Evolutionary conservation across 2,329 filamentous ascomycete species (phyloP).

Genomic region (Claviceps africana): DNA sequence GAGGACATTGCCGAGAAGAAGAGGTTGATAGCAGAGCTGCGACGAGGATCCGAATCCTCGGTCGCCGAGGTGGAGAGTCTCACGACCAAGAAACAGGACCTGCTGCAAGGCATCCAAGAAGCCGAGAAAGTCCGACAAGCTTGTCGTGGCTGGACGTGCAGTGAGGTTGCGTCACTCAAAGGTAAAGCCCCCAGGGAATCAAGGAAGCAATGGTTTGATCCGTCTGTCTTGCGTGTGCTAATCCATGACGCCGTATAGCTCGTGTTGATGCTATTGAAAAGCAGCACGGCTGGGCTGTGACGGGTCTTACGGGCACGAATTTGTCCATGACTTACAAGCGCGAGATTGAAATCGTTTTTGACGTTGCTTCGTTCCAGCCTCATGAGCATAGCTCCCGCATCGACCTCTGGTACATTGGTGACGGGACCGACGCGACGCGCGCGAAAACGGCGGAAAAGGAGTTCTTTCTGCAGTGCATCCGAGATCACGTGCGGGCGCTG

Average conservation of each 20-base stretch:
- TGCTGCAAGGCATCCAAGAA: slow-evolving; percentile 59
- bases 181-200: slow-evolving; percentile 32
- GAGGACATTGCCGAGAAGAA: slow-evolving; percentile 57
- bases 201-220: neutral
- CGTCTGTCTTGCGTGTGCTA: slow-evolving; percentile 17
- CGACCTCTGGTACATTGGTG: slow-evolving; percentile 56
- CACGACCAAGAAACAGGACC: slow-evolving; percentile 53
- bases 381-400: slow-evolving; percentile 39
- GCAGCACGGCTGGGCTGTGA: slow-evolving; percentile 57
- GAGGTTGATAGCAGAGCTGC: slow-evolving; percentile 50
- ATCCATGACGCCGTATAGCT: slow-evolving; percentile 31
- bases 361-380: slow-evolving; percentile 45
- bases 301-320: slow-evolving; percentile 43
- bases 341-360: slow-evolving; percentile 61
- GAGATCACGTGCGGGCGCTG: slow-evolving; percentile 50
- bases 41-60: slow-evolving; percentile 51
- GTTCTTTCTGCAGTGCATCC: slow-evolving; percentile 62
- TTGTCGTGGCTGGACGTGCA: slow-evolving; percentile 75
- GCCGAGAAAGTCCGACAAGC: slow-evolving; percentile 77
- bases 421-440: slow-evolving; percentile 36
- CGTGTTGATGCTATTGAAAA: slow-evolving; percentile 53
- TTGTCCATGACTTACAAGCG: slow-evolving; percentile 62
- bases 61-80: slow-evolving; percentile 49
- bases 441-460: slow-evolving; percentile 52
- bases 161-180: slow-evolving; percentile 68